Percentiles rank a stretch among this genome's conserved stretches.
Evolutionary conservation across 305 asterid genomes (phyloP).

Genomic region (Fraxinus sp.): DNA sequence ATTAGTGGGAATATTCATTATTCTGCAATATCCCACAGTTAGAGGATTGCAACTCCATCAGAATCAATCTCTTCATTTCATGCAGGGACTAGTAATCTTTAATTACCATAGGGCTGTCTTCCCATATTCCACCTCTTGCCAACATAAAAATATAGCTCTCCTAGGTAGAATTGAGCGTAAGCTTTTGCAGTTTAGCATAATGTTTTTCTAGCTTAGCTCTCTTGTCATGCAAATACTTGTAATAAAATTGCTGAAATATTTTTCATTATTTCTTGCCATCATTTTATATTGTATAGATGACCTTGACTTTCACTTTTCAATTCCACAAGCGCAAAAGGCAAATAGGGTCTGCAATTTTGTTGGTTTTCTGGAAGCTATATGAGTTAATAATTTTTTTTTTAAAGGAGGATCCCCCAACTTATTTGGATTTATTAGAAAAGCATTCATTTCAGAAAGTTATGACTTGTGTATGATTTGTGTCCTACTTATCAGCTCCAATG

Average conservation of each 20-base stretch:
- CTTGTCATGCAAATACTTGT: background rate
- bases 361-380: background rate
- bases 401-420: background rate
- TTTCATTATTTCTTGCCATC: background rate
- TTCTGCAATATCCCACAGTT: background rate
- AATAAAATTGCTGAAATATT: background rate
- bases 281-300: background rate
- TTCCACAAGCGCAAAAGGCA: background rate
- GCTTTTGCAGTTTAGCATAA: background rate
- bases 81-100: background rate
- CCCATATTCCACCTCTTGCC: background rate
- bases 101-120: background rate
- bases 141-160: background rate
- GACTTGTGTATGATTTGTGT: background rate
- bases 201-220: background rate
- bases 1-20: background rate
- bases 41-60: background rate
- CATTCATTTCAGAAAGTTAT: background rate
- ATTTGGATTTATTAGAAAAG: background rate
- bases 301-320: background rate
- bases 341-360: background rate
- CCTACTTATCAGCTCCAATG: background rate
- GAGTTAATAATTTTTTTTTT: background rate
- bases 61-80: background rate
- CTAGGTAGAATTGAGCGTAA: background rate